Base-by-base conservation (phyloP, 805 yeast species). In the Candida rishiriensis region DNA sequence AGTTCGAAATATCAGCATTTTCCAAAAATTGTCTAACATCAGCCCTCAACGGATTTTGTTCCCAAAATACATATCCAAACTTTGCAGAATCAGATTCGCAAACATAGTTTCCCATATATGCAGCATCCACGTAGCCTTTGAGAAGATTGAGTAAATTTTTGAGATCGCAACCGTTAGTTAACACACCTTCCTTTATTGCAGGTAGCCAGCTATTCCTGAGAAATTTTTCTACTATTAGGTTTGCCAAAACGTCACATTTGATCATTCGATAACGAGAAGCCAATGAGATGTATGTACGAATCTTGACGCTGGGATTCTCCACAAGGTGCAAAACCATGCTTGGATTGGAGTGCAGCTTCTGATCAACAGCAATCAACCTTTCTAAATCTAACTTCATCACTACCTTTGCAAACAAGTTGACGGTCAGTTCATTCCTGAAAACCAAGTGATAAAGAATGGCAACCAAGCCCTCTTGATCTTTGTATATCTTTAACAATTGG, bases 41-140 rank as follows among this genome's bases (percentile, higher is more conserved):
- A 3, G 41, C 36, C 31, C 49, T 52, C 15, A 26, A 41, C 8
- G 62, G 57, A 32, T 52, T 42, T 15, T 34, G 31, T 30, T 62
- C 65, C 65, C 65, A 61, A 36, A 50, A 53, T 5, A 54, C 42
- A 39, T 52, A 62, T 3, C 48, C 49, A n/a, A 63, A 49, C 4
- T 31, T 29, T 0, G 33, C 17, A 36, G 48, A 44, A 2, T 48
- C 34, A 3, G 53, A 38, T 5, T 39, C 45, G 5, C 47, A 15
- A 2, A 57, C 49, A 10, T 43, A 21, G 1, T 49, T 45, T 30
- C 42, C 40, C n/a, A 57, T 32, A 17, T 29, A 18, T 13, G 45
- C 34, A 16, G 42, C 41, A 16, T 47, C 39, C 33, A 52, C 37
- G 34, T 44, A 33, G 10, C 42, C 41, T 31, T 54, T 43, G 8